Evolutionary conservation across 1,139 yeast species (phyloP).

Genomic region (Eremothecium gossypii): DNA sequence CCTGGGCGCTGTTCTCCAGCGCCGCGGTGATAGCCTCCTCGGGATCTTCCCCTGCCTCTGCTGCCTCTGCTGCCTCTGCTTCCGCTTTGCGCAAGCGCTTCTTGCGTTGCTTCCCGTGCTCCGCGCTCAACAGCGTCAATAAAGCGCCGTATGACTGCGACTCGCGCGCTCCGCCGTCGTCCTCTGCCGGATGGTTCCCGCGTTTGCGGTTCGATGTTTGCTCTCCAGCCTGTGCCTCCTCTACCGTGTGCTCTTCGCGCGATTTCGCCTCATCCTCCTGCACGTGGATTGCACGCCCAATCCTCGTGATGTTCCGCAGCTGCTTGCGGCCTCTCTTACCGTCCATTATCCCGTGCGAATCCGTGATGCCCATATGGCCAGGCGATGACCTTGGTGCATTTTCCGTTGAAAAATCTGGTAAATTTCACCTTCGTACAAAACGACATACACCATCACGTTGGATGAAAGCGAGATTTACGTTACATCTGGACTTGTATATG

Average conservation of each 20-base stretch:
- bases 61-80: constrained; percentile 31
- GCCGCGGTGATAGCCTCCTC: constrained; percentile 30
- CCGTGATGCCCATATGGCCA: neutral
- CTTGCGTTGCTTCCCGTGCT: constrained; percentile 31
- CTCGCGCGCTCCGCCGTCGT: constrained; percentile 22
- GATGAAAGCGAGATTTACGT: too few species aligned
- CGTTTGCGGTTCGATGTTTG: neutral
- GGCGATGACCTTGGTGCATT: too few species aligned
- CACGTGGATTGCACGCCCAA: constrained; percentile 33
- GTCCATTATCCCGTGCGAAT: neutral
- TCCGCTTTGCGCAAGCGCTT: constrained; percentile 21
- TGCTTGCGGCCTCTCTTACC: constrained; percentile 44
- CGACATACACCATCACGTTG: too few species aligned
- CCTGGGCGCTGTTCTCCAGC: constrained; percentile 27
- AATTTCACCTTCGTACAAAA: too few species aligned
- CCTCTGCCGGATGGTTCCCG: constrained; percentile 5
- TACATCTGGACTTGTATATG: too few species aligned
- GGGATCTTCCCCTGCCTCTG: constrained; percentile 31
- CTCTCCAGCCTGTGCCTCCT: constrained; percentile 8
- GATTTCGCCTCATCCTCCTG: constrained; percentile 16
- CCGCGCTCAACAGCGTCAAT: constrained; percentile 56
- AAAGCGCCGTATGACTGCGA: constrained; percentile 66
- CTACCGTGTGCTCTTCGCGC: constrained; percentile 9
- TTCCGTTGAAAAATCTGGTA: too few species aligned
- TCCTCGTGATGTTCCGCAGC: constrained; percentile 49